A percentile compares a stretch with the other conserved stretches of the same genome.
Evolutionary conservation across 2,329 filamentous ascomycete genomes (phyloP).

Genomic region (Madurella mycetomatis): DNA sequence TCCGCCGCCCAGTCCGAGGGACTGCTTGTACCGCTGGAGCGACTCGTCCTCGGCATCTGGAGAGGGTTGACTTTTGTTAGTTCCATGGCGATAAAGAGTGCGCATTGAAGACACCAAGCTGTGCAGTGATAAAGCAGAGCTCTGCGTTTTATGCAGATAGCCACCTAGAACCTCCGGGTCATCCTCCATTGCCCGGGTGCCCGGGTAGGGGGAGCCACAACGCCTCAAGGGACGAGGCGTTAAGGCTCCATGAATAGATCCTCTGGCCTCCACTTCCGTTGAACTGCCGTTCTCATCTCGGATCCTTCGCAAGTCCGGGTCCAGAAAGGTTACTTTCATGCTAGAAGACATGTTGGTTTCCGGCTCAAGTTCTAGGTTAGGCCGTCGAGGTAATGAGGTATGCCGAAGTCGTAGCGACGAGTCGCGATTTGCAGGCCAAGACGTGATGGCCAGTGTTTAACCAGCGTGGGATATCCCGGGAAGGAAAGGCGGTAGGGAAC

Average conservation of each 20-base stretch:
- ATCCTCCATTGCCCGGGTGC: slow-evolving; percentile 3
- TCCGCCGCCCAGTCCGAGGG: slow-evolving; percentile 77
- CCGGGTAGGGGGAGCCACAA: slow-evolving; percentile 15
- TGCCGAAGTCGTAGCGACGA: too few species aligned
- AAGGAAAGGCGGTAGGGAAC: neutral
- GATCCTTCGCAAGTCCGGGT: neutral
- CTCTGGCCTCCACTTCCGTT: neutral
- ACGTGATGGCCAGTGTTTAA: too few species aligned
- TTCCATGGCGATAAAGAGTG: neutral
- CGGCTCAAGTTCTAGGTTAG: neutral
- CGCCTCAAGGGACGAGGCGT: slow-evolving; percentile 5
- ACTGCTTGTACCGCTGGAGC: slow-evolving; percentile 95
- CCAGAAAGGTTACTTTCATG: slow-evolving; percentile 12
- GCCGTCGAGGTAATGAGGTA: neutral
- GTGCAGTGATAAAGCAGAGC: slow-evolving; percentile 2
- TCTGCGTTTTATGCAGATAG: neutral
- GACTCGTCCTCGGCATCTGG: slow-evolving; percentile 77
- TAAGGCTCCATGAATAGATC: neutral
- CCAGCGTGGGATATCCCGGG: too few species aligned
- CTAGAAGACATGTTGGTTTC: slow-evolving; percentile 10
- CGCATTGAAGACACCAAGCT: slow-evolving; percentile 3
- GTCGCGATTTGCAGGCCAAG: too few species aligned
- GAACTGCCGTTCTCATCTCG: neutral
- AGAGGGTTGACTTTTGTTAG: slow-evolving; percentile 4
- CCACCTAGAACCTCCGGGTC: slow-evolving; percentile 6